Conservation (phyloP, 352 stramenopile species). For the Globisporangium abappressorium region DNA sequence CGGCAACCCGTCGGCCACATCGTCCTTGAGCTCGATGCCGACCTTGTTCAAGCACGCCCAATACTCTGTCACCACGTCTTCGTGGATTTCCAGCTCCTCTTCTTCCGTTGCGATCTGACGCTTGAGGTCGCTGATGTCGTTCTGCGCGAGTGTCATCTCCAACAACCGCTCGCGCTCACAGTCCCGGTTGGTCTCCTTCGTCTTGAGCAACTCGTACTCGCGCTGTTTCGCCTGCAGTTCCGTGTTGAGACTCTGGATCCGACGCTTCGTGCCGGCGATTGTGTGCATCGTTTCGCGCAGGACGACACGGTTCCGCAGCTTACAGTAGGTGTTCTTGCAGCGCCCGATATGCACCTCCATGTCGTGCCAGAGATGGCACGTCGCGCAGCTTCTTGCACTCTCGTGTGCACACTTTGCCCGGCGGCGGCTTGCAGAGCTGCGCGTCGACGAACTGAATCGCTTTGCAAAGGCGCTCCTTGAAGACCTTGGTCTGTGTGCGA, state of each 20-base stretch:
- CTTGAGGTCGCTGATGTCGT: constrained; percentile 61
- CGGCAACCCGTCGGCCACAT: constrained; percentile 50
- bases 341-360: constrained; percentile 60
- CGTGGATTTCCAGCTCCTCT: constrained; percentile 32
- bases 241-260: constrained; percentile 21
- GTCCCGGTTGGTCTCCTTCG: constrained; percentile 11
- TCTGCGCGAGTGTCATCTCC: constrained; percentile 37
- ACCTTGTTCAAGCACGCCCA: constrained; percentile 65
- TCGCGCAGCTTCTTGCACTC: constrained; percentile 60
- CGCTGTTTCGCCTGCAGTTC: constrained; percentile 34
- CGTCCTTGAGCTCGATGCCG: constrained; percentile 45
- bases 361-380: constrained; percentile 63
- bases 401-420: constrained; percentile 35
- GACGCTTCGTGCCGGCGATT: constrained; percentile 51
- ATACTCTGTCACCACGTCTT: constrained; percentile 46
- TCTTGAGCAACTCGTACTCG: constrained; percentile 32
- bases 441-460: constrained; percentile 65
- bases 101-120: constrained; percentile 45
- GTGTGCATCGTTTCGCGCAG: constrained; percentile 66
- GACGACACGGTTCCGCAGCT: constrained; percentile 65
- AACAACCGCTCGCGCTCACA: constrained; percentile 28
- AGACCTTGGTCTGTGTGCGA: constrained; percentile 48
- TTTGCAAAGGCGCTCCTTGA: constrained; percentile 60
- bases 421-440: constrained; percentile 48
- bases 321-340: constrained; percentile 56